Conservation (phyloP, 257 asterid genomes). For the Solanum appendiculatum region DNA sequence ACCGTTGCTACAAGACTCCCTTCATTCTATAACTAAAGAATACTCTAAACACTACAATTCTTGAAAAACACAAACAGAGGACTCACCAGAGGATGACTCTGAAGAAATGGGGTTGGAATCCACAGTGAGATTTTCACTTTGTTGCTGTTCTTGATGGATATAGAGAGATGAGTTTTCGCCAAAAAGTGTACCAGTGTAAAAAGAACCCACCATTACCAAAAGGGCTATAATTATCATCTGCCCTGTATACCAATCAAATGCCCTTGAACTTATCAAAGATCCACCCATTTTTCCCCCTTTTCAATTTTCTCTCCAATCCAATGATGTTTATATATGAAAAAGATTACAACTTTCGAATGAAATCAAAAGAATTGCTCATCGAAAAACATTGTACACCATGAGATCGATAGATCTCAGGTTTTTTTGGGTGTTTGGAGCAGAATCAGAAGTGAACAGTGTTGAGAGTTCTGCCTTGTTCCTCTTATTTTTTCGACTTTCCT, state of each 20-base stretch:
- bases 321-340: background rate
- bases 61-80: background rate
- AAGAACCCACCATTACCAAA: slow-evolving; percentile 68
- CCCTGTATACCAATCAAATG: slow-evolving; percentile 74
- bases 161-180: slow-evolving; percentile 26
- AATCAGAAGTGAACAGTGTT: background rate
- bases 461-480: background rate
- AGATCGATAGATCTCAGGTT: background rate
- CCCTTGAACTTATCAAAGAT: slow-evolving; percentile 27
- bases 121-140: slow-evolving; percentile 8
- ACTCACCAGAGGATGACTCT: slow-evolving; percentile 28
- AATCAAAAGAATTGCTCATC: background rate
- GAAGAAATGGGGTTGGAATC: slow-evolving; percentile 16
- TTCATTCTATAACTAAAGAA: background rate
- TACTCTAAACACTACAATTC: background rate
- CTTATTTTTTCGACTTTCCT: background rate
- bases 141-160: slow-evolving; percentile 22
- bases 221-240: slow-evolving; percentile 52
- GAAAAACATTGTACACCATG: background rate
- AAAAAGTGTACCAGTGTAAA: slow-evolving; percentile 76
- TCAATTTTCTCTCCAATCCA: background rate
- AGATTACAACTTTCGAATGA: background rate
- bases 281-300: background rate
- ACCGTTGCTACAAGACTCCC: background rate
- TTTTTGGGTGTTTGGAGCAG: background rate